Base-by-base conservation (phyloP, 192 early-diverging fungal species). In the Ambispora gerdemannii region DNA sequence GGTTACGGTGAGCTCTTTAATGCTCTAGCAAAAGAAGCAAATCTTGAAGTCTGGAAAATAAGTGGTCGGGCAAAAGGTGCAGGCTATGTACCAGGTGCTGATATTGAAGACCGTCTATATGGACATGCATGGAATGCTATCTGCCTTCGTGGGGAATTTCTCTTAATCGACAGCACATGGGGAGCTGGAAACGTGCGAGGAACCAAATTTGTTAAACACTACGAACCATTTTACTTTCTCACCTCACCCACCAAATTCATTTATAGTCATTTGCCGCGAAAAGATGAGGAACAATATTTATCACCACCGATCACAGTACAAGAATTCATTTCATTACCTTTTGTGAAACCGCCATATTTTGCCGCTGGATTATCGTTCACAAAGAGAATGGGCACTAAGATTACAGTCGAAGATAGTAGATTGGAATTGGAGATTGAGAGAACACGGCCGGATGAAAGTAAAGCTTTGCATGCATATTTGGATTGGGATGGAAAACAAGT, bases 151-250 rank as follows among this genome's bases (percentile, higher is more conserved):
- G 84, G 83, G 22, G 79, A 83, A 63, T 81, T 75, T 47, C 72
- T 82, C 17, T 73, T 87, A 65, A 81, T 87, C 28, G 85, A 87
- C 33, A 77, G 82, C 2, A 87, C 85, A 22, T 87, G 85, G 85
- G 85, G 83, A 35, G 80, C 85, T 3, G 85, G 85, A 4, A 28
- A 67, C 19, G 22, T 74, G 27, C 43, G 70, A 1, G 76, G 75
- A 10, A 67, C 68, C 3, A 66, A 63, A 1, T 85, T 83, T 69
- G 70, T 70, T 38, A 80, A 76, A 35, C 50, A 72, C 31, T 87
- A 81, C 74, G 60, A 85, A 25, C 79, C 82, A 20, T 83, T 81
- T 56, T 82, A 84, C 77, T 87, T 87, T 71, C 74, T 87, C 33
- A 74, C 79, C 13, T 63, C 72, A 43, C 83, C 83, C 35, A 79